These are phyloP conservation scores for Wickerhamomyces hampshirensis DNA, from an alignment of 805 yeast species.

Conservation along the genomic window DNA sequence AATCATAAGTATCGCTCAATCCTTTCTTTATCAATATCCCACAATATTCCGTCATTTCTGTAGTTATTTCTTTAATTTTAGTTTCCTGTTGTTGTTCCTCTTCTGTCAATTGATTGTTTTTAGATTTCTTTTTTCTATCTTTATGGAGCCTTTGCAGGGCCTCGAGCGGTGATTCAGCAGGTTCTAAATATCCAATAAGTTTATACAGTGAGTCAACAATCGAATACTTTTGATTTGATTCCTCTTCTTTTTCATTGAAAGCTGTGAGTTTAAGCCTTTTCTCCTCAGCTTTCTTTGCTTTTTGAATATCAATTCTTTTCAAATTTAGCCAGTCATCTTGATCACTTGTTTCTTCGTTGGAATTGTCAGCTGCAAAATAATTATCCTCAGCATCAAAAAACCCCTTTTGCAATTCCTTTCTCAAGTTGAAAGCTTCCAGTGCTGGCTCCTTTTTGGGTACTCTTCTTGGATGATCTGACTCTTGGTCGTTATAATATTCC, in stretches of 20 bases:
- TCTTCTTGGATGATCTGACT: conserved; percentile 11
- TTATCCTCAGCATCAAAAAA: conserved; percentile 58
- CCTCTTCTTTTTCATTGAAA: conserved; percentile 11
- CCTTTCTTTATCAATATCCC: conserved; percentile 41
- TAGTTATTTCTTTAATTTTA: conserved; percentile 27
- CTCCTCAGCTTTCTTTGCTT: conserved; percentile 32
- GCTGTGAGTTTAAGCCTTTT: conserved; percentile 22
- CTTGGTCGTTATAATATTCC: conserved; percentile 19
- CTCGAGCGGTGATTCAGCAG: conserved; percentile 59
- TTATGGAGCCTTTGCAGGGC: conserved; percentile 40
- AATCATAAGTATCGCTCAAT: conserved; percentile 42
- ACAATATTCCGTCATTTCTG: conserved; percentile 42
- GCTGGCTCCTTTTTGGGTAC: conserved; percentile 30
- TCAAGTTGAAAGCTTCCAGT: conserved; percentile 59
- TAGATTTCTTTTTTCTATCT: conserved; percentile 19
- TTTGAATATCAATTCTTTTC: conserved; percentile 31
- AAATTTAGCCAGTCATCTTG: conserved; percentile 34
- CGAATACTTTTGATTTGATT: conserved; percentile 6
- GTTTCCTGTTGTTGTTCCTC: conserved; percentile 15
- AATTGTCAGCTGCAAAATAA: conserved; percentile 35
- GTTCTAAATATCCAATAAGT: conserved; percentile 43
- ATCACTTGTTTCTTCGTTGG: conserved; percentile 31
- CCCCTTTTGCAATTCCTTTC: conserved; percentile 55
- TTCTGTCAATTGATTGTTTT: conserved; percentile 8
- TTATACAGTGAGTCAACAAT: conserved; percentile 23